Base-by-base conservation (phyloP, 2,329 filamentous ascomycete species). In the Colletotrichum tropicale region DNA sequence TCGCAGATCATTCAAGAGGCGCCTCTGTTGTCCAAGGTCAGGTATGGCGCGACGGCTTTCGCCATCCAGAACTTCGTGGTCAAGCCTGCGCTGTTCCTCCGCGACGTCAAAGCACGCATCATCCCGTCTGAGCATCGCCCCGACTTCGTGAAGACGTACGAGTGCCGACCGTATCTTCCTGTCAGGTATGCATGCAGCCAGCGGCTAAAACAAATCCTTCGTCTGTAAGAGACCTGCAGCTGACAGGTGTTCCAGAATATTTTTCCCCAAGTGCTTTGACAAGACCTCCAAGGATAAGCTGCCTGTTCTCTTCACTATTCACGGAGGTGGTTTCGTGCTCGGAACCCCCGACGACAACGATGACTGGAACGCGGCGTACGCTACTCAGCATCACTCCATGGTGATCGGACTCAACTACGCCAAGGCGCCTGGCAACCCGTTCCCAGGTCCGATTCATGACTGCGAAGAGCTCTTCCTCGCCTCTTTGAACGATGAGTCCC, bases 301-400 rank as follows among this genome's bases (percentile, higher is more conserved):
- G 16, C 88, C 88, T 1, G 81, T 86, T 4, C 83, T 90, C 66
- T 82, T 91, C 62, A 85, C 87, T 66, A 85, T 90, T 77, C 89
- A 91, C 75, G 89, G 89, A 69, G 88, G 89, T 74, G 88, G 88
- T 28, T 89, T 88, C 79, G 82, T 84, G 26, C 10, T 90, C 43
- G 85, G 86, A 78, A 79, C 84, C 24, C 85, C 88, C 1, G 71
- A 81, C 60, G 80, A 87, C 56, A 87, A 88, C 75, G 87, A 90
- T 80, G 78, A 79, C n/a, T 88, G 88, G 83, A 89, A 87, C 79
- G 79, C 80, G 38, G 76, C 77, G 71, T 88, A 88, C 78, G 83
- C 87, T 24, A 81, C 84, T 65, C 76, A 79, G 2, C 83, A 86
- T 62, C 78, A 80, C 70, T 82, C 87, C 70, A 79, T 89, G 9